Percentiles rank a stretch among this genome's conserved stretches.
Conservation (phyloP, 2,329 filamentous ascomycete genomes). For the Epichloe elymi region DNA sequence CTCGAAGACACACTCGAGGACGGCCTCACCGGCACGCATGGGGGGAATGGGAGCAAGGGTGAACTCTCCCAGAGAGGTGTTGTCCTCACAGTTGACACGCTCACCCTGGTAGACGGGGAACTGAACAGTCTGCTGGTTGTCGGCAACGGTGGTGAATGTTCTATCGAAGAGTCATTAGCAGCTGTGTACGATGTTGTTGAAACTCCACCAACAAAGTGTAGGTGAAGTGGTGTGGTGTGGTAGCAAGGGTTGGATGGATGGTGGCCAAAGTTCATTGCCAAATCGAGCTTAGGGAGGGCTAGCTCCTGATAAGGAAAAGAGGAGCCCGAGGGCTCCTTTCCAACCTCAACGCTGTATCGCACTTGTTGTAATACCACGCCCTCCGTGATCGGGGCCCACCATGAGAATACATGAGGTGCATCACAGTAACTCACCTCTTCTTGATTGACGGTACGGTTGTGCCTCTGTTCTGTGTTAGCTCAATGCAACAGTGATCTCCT, state of each 20-base stretch:
- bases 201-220: too few relatives aligned
- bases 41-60: constrained; percentile 78
- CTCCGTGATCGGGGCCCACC: too few relatives aligned
- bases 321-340: too few relatives aligned
- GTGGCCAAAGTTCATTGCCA: neutral
- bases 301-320: too few relatives aligned
- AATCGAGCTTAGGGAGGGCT: neutral
- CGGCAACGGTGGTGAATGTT: constrained; percentile 78
- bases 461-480: constrained; percentile 14
- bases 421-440: constrained; percentile 38
- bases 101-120: constrained; percentile 96
- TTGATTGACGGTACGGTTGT: constrained; percentile 51
- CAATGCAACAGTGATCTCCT: too few relatives aligned
- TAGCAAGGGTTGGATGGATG: too few relatives aligned
- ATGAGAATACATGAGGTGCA: neutral
- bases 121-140: constrained; percentile 54
- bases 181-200: too few relatives aligned
- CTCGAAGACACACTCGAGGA: constrained; percentile 96
- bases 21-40: constrained; percentile 88
- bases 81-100: constrained; percentile 95
- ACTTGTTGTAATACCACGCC: too few relatives aligned
- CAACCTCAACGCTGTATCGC: too few relatives aligned
- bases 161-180: constrained; percentile 4
- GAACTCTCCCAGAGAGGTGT: constrained; percentile 96
- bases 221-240: neutral